These are phyloP conservation scores for Dissophora globulifera DNA, from an alignment of 192 early-diverging fungal species.

Conservation along the genomic window DNA sequence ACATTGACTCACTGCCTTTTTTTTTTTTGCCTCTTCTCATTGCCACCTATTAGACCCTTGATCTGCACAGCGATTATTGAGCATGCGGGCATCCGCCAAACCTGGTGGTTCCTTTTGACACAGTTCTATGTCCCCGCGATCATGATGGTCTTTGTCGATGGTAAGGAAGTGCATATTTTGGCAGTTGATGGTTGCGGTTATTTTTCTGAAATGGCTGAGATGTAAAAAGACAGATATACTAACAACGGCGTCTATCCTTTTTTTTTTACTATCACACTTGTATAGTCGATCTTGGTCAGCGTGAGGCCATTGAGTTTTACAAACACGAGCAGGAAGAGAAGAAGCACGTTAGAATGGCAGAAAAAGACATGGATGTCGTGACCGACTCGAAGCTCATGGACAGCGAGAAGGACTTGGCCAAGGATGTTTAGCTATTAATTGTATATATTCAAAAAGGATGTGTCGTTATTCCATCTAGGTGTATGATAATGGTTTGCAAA, in stretches of 20 bases:
- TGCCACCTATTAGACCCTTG: slow-evolving; percentile 28
- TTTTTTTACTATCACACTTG: not conserved
- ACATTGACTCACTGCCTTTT: too few relatives aligned
- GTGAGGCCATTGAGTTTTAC: slow-evolving; percentile 31
- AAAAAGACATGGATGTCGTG: not conserved
- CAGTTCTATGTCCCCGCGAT: slow-evolving; percentile 34
- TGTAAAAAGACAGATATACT: not conserved
- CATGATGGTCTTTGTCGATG: slow-evolving; percentile 32
- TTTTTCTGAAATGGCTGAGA: not conserved
- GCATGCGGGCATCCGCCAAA: slow-evolving; percentile 22
- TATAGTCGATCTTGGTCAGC: slow-evolving; percentile 32
- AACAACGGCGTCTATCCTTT: not conserved
- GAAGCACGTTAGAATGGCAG: not conserved
- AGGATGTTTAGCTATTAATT: too few relatives aligned
- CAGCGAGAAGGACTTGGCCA: not conserved
- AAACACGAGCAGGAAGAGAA: slow-evolving; percentile 29
- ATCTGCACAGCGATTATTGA: slow-evolving; percentile 39
- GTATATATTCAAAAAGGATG: too few relatives aligned
- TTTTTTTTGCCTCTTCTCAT: not conserved
- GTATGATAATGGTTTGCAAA: too few relatives aligned
- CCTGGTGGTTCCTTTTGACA: slow-evolving; percentile 29
- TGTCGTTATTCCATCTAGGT: too few relatives aligned
- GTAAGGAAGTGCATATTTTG: too few relatives aligned
- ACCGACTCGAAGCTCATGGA: not conserved
- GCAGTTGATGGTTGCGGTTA: too few relatives aligned